Evolutionary conservation across 345 rosid genomes (phyloP).

Genomic region (Rhizophora apiculata): DNA sequence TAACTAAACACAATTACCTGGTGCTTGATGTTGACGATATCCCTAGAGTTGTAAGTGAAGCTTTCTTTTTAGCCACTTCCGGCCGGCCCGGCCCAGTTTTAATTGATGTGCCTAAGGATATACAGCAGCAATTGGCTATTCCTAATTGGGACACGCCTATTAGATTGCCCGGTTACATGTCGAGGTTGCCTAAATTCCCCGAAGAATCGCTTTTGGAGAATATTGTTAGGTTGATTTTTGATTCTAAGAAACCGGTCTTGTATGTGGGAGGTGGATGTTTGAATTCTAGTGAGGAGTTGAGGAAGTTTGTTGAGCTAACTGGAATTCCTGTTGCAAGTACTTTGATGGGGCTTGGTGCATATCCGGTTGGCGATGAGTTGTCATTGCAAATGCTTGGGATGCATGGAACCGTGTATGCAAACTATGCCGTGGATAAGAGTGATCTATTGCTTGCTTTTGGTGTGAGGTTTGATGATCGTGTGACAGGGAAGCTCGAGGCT

Average conservation of each 20-base stretch:
- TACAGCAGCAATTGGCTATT: conserved; percentile 82
- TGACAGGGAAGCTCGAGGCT: conserved; percentile 92
- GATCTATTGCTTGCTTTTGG: conserved; percentile 93
- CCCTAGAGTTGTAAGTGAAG: conserved; percentile 75
- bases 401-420: conserved; percentile 95
- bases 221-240: conserved; percentile 72
- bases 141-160: conserved; percentile 67
- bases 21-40: conserved; percentile 87
- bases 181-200: conserved; percentile 76
- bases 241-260: conserved; percentile 84
- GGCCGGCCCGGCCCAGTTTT: conserved; percentile 94
- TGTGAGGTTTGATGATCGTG: conserved; percentile 95
- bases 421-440: conserved; percentile 82
- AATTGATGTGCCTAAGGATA: conserved; percentile 91
- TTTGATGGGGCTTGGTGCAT: conserved; percentile 92
- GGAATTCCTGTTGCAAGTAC: conserved; percentile 97
- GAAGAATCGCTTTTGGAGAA: conserved; percentile 52
- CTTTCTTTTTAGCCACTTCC: conserved; percentile 78
- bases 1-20: conserved; percentile 83
- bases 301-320: conserved; percentile 74
- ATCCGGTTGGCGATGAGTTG: conserved; percentile 55
- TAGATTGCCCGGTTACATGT: conserved; percentile 65
- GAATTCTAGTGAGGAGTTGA: conserved; percentile 83
- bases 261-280: conserved; percentile 98
- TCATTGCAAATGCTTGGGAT: conserved; percentile 93